These are phyloP conservation scores for Lojkania enalia DNA, from an alignment of 2,329 filamentous ascomycete genomes.

Conservation along the genomic window DNA sequence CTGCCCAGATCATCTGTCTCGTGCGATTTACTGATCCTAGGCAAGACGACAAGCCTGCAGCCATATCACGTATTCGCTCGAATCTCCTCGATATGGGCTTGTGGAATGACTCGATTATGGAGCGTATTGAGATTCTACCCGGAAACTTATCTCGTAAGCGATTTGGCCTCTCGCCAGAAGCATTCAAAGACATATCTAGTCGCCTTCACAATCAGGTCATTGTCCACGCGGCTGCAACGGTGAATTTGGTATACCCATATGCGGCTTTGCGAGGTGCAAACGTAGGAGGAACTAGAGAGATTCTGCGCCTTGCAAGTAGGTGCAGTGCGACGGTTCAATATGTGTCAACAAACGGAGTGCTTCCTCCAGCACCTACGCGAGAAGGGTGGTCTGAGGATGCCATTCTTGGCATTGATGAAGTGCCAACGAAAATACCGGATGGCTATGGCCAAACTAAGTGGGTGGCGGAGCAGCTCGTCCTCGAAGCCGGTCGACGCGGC, in stretches of 20 bases:
- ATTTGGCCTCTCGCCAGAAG: constrained; percentile 67
- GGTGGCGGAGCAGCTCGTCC: constrained; percentile 75
- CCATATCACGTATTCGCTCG: constrained; percentile 72
- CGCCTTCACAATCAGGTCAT: constrained; percentile 66
- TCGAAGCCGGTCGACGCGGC: constrained; percentile 69
- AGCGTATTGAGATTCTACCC: constrained; percentile 74
- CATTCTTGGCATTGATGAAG: constrained; percentile 68
- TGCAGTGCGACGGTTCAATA: constrained; percentile 75
- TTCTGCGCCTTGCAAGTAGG: constrained; percentile 69
- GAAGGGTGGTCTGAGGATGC: constrained; percentile 72
- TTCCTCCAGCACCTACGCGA: constrained; percentile 64
- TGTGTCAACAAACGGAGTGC: constrained; percentile 77
- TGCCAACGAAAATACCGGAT: constrained; percentile 69
- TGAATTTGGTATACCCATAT: constrained; percentile 76
- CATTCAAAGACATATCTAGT: constrained; percentile 66
- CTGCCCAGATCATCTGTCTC: constrained; percentile 71
- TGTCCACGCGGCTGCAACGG: constrained; percentile 75
- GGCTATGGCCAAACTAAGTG: constrained; percentile 82
- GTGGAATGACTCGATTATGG: constrained; percentile 76
- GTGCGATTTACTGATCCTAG: constrained; percentile 72
- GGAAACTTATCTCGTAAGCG: constrained; percentile 71
- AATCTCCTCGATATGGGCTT: constrained; percentile 78
- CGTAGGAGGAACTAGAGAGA: constrained; percentile 76
- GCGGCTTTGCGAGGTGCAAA: constrained; percentile 74
- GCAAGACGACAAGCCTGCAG: constrained; percentile 65